Conservation (phyloP, 805 yeast species). For the Torulaspora quercuum region DNA sequence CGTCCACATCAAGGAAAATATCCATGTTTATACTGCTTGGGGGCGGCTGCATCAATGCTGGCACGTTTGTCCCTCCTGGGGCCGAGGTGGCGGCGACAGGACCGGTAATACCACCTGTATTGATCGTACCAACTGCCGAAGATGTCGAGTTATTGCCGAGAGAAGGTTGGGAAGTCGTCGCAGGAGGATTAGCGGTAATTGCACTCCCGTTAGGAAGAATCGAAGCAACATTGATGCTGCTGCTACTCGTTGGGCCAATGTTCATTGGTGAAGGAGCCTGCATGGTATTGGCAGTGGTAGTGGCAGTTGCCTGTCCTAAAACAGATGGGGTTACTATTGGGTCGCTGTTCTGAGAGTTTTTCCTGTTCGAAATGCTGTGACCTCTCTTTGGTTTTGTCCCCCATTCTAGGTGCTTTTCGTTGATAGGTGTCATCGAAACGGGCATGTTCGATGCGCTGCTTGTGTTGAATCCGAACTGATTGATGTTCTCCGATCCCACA, state of each 20-base stretch:
- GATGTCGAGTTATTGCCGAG: slow-evolving; percentile 3
- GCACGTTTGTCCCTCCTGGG: neutral
- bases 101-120: neutral
- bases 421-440: slow-evolving; percentile 75
- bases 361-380: slow-evolving; percentile 24
- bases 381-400: slow-evolving; percentile 25
- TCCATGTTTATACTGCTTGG: slow-evolving; percentile 28
- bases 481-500: slow-evolving; percentile 47
- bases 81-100: neutral
- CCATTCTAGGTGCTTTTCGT: slow-evolving; percentile 48
- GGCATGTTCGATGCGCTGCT: slow-evolving; percentile 49
- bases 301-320: neutral
- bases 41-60: slow-evolving; percentile 26
- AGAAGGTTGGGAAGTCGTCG: slow-evolving; percentile 5
- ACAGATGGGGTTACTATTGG: slow-evolving; percentile 1
- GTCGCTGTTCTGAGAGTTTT: slow-evolving; percentile 16
- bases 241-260: slow-evolving; percentile 5
- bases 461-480: slow-evolving; percentile 66
- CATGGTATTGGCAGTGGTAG: slow-evolving; percentile 1
- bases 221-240: slow-evolving; percentile 6
- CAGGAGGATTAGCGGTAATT: slow-evolving; percentile 1
- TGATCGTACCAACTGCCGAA: neutral
- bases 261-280: slow-evolving; percentile 1
- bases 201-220: slow-evolving; percentile 5
- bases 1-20: slow-evolving; percentile 31